Conservation (phyloP, 2,329 filamentous ascomycete species). For the Stylonectria norvegica region DNA sequence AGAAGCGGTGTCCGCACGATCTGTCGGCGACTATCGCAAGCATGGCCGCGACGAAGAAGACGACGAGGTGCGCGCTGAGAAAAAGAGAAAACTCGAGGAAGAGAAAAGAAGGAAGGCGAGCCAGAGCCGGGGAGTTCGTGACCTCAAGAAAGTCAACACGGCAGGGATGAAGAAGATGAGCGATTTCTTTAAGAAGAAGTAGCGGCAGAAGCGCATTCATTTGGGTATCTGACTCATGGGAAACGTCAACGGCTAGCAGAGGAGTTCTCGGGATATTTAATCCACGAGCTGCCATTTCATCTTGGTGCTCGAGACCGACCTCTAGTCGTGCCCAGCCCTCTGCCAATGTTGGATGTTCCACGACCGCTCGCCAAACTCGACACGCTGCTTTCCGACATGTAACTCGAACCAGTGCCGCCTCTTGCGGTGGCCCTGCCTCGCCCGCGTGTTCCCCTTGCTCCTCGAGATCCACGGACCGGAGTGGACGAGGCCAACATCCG, state of each 20-base stretch:
- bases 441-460: slow-evolving; percentile 30
- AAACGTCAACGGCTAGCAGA: too few relatives aligned
- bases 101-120: slow-evolving; percentile 78
- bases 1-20: slow-evolving; percentile 67
- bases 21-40: slow-evolving; percentile 68
- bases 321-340: slow-evolving; percentile 32
- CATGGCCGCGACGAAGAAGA: slow-evolving; percentile 64
- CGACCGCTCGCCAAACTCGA: slow-evolving; percentile 30
- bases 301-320: slow-evolving; percentile 34
- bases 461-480: slow-evolving; percentile 29
- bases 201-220: slow-evolving; percentile 13
- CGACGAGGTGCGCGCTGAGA: slow-evolving; percentile 64
- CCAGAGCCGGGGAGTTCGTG: slow-evolving; percentile 71
- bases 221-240: slow-evolving; percentile 31
- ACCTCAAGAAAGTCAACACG: slow-evolving; percentile 86
- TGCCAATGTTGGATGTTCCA: slow-evolving; percentile 34
- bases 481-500: slow-evolving; percentile 29
- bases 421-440: slow-evolving; percentile 29
- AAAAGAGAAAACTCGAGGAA: slow-evolving; percentile 82
- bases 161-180: slow-evolving; percentile 97
- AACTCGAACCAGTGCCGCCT: slow-evolving; percentile 26
- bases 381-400: slow-evolving; percentile 25
- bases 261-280: too few relatives aligned
- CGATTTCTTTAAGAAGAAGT: slow-evolving; percentile 80
- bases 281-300: slow-evolving; percentile 15